phyloP scores from a whole-genome alignment of 164 flowering plant genomes.

The Litsea cubeba region DNA sequence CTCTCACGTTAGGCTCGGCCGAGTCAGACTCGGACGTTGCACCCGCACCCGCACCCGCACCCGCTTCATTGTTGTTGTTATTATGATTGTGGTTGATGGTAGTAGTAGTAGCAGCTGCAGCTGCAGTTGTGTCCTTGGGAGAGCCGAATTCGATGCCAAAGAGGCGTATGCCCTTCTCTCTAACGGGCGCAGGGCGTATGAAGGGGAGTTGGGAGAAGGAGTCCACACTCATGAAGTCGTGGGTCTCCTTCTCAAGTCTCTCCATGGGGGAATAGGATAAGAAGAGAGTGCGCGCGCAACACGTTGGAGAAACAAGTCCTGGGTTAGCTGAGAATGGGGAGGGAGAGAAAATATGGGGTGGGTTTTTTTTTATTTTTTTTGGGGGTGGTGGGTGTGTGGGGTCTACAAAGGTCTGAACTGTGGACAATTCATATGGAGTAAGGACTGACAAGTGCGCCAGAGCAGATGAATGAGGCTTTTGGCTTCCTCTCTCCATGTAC shows the following conservation, averaged over 20 bases:
- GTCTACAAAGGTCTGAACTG: background rate
- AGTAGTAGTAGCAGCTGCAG: too few species aligned
- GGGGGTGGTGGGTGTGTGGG: background rate
- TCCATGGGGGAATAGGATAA: slow-evolving; percentile 33
- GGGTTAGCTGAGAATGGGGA: background rate
- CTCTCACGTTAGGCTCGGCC: slow-evolving; percentile 18
- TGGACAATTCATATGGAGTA: background rate
- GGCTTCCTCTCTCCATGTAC: slow-evolving; percentile 7
- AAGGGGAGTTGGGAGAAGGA: slow-evolving; percentile 95
- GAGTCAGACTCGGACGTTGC: slow-evolving; percentile 19
- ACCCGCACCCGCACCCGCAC: background rate
- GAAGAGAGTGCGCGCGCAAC: background rate
- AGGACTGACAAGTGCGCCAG: slow-evolving; percentile 1
- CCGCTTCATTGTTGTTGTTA: background rate
- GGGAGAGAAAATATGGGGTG: background rate
- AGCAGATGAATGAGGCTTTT: slow-evolving; percentile 1
- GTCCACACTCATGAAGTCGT: slow-evolving; percentile 91
- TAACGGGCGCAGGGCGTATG: slow-evolving; percentile 50
- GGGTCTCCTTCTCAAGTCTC: slow-evolving; percentile 56
- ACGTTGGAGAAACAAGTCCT: too few species aligned
- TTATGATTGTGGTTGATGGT: too few species aligned
- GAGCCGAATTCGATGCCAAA: slow-evolving; percentile 73
- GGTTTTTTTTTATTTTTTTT: background rate
- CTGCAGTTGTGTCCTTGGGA: too few species aligned
- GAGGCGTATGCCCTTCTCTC: slow-evolving; percentile 64